phyloP scores from a whole-genome alignment of 106 monocot genomes.

The Acorus gramineus region DNA sequence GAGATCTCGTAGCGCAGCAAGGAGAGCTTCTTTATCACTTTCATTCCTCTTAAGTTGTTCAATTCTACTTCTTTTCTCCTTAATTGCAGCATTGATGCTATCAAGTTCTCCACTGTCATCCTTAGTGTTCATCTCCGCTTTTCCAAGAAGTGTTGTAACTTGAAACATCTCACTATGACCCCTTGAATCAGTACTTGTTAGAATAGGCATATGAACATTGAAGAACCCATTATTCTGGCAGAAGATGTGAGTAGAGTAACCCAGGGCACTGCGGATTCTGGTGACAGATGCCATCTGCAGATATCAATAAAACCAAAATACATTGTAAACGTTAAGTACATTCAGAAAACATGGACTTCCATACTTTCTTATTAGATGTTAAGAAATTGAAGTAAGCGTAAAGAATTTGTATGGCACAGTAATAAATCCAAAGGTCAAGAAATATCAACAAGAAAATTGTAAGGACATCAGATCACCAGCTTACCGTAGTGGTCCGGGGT shows the following conservation, averaged over 20 bases:
- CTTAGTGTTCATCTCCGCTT: conserved; percentile 6
- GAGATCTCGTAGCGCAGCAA: conserved; percentile 47
- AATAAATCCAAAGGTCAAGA: no score
- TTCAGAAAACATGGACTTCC: no score
- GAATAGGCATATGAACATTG: conserved; percentile 64
- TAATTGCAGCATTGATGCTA: conserved; percentile 44
- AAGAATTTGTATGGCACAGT: no score
- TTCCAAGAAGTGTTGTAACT: conserved; percentile 34
- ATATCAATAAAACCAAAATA: no score
- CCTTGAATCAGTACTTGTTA: conserved; percentile 28
- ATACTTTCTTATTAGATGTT: no score
- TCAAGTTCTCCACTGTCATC: conserved; percentile 23
- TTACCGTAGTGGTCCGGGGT: conserved; percentile 44
- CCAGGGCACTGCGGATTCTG: conserved; percentile 45
- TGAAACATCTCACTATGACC: conserved; percentile 24
- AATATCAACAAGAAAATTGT: no score
- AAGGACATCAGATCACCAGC: neutral
- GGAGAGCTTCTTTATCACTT: conserved; percentile 60
- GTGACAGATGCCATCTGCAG: conserved; percentile 51
- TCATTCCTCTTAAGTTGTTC: conserved; percentile 67
- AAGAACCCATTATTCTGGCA: conserved; percentile 67
- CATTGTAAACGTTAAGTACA: no score
- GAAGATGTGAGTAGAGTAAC: conserved; percentile 37
- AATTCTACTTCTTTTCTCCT: conserved; percentile 48
- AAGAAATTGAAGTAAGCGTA: no score